These are phyloP conservation scores for Aspergillus spinulosporus DNA, from an alignment of 2,329 filamentous ascomycete genomes.

Conservation along the genomic window DNA sequence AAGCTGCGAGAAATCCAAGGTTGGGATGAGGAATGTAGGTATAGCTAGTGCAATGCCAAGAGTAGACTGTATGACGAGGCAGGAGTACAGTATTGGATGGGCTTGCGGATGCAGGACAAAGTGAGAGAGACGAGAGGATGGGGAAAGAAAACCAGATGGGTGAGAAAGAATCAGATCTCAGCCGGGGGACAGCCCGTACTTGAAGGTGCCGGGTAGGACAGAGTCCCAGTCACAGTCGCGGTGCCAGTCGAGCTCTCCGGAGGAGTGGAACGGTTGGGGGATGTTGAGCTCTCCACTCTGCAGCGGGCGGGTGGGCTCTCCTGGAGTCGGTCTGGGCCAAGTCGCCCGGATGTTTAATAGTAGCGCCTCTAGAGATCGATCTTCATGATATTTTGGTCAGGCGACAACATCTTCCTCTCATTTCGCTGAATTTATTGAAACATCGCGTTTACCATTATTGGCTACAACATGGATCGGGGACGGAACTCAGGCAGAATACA, in stretches of 20 bases:
- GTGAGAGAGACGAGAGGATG: conserved; percentile 2
- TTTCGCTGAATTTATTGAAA: background rate
- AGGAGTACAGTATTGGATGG: background rate
- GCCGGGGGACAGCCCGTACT: conserved; percentile 16
- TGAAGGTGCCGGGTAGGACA: conserved; percentile 9
- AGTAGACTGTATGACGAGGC: background rate
- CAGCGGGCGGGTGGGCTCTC: conserved; percentile 6
- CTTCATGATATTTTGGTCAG: background rate
- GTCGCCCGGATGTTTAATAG: conserved; percentile 21
- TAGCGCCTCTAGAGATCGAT: conserved; percentile 14
- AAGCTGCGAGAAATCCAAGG: conserved; percentile 11
- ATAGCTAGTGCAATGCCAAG: conserved; percentile 17
- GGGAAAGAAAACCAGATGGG: background rate
- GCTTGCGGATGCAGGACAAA: background rate
- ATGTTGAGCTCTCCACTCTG: conserved; percentile 14
- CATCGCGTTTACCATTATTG: conserved; percentile 2
- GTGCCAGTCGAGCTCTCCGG: background rate
- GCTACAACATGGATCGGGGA: background rate
- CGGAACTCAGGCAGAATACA: background rate
- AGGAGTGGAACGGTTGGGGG: conserved; percentile 20
- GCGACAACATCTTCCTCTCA: background rate
- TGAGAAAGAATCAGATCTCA: conserved; percentile 6
- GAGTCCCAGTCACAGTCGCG: background rate
- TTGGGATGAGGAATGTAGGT: conserved; percentile 18
- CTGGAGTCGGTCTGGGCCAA: conserved; percentile 22